These are phyloP conservation scores for Dactylellina drechsleri DNA, from an alignment of 2,329 filamentous ascomycete genomes.

Conservation along the genomic window DNA sequence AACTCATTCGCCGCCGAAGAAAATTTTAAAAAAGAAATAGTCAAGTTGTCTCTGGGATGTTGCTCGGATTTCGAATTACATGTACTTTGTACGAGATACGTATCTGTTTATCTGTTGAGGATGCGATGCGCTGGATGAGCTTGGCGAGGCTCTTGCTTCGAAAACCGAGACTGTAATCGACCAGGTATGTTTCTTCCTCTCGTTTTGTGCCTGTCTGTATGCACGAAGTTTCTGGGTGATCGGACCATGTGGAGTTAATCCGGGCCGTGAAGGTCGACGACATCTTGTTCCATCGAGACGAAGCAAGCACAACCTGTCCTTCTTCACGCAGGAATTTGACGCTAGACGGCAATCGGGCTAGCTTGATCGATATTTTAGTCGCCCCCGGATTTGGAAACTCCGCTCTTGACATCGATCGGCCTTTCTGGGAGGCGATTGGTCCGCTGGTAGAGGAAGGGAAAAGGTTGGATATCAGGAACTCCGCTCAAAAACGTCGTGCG, in stretches of 20 bases:
- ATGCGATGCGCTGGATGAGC: conserved; percentile 32
- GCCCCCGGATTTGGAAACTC: conserved; percentile 52
- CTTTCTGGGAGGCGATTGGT: conserved; percentile 25
- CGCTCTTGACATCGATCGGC: conserved; percentile 34
- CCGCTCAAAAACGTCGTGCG: conserved; percentile 22
- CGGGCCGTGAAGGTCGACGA: conserved; percentile 16
- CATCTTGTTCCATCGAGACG: conserved; percentile 31
- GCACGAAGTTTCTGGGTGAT: conserved; percentile 35
- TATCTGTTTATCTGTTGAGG: conserved; percentile 19
- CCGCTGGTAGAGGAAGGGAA: not conserved
- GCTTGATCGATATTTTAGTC: conserved; percentile 41
- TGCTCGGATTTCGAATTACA: no score
- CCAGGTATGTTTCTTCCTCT: conserved; percentile 25
- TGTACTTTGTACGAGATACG: no score
- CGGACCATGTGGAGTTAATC: conserved; percentile 51
- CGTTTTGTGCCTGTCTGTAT: conserved; percentile 40
- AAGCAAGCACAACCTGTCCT: conserved; percentile 27
- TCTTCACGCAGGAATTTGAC: conserved; percentile 23
- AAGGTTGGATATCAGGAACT: conserved; percentile 50
- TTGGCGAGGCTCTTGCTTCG: conserved; percentile 22
- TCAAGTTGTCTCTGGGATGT: no score
- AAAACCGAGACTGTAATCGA: conserved; percentile 23
- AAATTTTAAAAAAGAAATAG: no score
- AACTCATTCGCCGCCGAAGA: no score
- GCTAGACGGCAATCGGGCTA: conserved; percentile 23